Evolutionary conservation across 1,284 basidiomycete genomes (phyloP).

Genomic region (Ganoderma lucidum): DNA sequence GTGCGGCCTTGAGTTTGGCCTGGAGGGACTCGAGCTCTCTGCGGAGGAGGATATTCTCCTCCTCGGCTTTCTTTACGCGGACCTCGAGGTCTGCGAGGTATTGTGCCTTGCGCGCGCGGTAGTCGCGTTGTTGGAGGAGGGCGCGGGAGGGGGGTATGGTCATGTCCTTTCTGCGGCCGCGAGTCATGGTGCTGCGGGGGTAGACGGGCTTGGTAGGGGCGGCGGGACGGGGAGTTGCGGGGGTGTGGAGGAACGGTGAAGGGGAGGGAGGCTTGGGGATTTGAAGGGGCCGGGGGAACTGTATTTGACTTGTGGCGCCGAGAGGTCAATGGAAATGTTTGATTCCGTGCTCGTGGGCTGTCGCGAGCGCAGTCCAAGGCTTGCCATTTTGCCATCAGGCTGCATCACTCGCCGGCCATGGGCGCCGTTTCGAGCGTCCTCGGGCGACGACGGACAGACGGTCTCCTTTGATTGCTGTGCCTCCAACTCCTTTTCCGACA

Average conservation of each 20-base stretch:
- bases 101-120: conserved; percentile 65
- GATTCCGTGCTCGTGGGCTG: conserved; percentile 23
- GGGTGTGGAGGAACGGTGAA: conserved; percentile 1
- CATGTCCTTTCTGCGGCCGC: conserved; percentile 70
- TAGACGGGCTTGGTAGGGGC: not conserved
- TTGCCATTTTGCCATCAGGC: conserved; percentile 23
- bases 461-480: conserved; percentile 14
- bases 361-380: conserved; percentile 19
- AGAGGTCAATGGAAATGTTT: conserved; percentile 30
- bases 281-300: conserved; percentile 27
- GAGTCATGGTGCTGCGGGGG: conserved; percentile 52
- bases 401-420: conserved; percentile 21
- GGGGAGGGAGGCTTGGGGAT: conserved; percentile 22
- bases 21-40: conserved; percentile 51
- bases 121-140: conserved; percentile 66
- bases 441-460: not conserved
- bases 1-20: conserved; percentile 30
- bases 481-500: conserved; percentile 1
- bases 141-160: conserved; percentile 54
- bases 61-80: conserved; percentile 57
- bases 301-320: conserved; percentile 34
- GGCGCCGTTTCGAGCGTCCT: conserved; percentile 26
- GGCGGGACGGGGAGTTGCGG: conserved; percentile 2
- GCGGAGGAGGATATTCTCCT: conserved; percentile 59
- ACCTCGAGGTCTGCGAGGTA: conserved; percentile 65